phyloP scores from a whole-genome alignment of 2,329 filamentous ascomycete genomes.

The Thielaviopsis populi region DNA sequence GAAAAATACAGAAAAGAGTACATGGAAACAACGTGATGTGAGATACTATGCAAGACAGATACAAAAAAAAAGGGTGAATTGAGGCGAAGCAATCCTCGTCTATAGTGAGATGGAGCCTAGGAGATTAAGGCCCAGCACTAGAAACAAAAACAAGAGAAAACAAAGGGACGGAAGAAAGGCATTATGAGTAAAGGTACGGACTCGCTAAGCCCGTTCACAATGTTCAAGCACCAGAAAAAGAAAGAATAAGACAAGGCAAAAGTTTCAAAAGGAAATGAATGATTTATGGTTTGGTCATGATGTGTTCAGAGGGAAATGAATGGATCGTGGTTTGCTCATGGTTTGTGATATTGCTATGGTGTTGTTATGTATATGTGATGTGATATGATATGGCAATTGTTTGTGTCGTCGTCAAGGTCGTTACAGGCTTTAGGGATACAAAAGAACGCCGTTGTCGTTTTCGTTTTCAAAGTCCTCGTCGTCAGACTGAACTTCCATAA shows the following conservation, averaged over 20 bases:
- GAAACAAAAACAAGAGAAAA: not conserved
- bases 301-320: not conserved
- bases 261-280: not conserved
- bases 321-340: not conserved
- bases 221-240: not conserved
- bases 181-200: not conserved
- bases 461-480: constrained; percentile 13
- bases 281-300: too few species aligned
- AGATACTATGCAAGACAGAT: not conserved
- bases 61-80: not conserved
- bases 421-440: not conserved
- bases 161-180: too few species aligned
- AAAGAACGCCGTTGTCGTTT: constrained; percentile 7
- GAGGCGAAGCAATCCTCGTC: not conserved
- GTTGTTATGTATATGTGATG: constrained; percentile 1
- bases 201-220: not conserved
- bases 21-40: not conserved
- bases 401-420: not conserved
- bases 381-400: not conserved
- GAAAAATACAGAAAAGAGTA: not conserved
- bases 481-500: constrained; percentile 34
- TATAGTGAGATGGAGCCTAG: not conserved
- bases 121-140: not conserved
- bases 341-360: not conserved
- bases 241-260: not conserved